phyloP scores from a whole-genome alignment of 2,329 filamentous ascomycete genomes.

The Fusarium staphyleae region DNA sequence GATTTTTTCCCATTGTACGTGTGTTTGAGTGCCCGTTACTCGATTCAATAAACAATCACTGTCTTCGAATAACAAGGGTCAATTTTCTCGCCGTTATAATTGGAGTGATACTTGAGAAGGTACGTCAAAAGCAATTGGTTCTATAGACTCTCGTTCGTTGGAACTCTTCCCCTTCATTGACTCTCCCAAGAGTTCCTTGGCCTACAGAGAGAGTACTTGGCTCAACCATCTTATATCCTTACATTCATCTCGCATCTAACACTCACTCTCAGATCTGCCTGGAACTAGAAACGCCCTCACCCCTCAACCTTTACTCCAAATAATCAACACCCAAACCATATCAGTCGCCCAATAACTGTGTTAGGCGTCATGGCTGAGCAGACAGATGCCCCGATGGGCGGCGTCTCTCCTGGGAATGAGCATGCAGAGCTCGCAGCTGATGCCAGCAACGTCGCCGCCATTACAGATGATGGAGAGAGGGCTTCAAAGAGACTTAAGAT shows the following conservation, averaged over 20 bases:
- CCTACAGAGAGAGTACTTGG: too few species aligned
- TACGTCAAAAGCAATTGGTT: too few species aligned
- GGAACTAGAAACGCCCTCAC: not conserved
- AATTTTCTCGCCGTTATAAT: not conserved
- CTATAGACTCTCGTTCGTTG: too few species aligned
- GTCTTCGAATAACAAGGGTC: constrained; percentile 4
- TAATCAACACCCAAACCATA: not conserved
- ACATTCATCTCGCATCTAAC: not conserved
- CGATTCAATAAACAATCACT: constrained; percentile 4
- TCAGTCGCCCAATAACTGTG: not conserved
- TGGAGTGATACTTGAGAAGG: not conserved
- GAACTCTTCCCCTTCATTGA: not conserved
- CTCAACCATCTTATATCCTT: too few species aligned
- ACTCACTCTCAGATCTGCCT: not conserved
- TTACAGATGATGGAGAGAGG: constrained; percentile 45
- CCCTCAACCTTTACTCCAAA: not conserved
- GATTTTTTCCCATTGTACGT: constrained; percentile 21
- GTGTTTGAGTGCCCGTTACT: constrained; percentile 7
- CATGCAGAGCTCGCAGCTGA: constrained; percentile 21
- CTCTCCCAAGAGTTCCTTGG: constrained; percentile 5
- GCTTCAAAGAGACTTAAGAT: constrained; percentile 68
- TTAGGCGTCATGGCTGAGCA: constrained; percentile 40
- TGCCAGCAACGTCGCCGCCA: constrained; percentile 19
- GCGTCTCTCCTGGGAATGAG: constrained; percentile 28
- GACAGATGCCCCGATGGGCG: constrained; percentile 34